Evolutionary conservation across 192 early-diverging fungal genomes (phyloP).

Genomic region (Blastocladiella britannica): DNA sequence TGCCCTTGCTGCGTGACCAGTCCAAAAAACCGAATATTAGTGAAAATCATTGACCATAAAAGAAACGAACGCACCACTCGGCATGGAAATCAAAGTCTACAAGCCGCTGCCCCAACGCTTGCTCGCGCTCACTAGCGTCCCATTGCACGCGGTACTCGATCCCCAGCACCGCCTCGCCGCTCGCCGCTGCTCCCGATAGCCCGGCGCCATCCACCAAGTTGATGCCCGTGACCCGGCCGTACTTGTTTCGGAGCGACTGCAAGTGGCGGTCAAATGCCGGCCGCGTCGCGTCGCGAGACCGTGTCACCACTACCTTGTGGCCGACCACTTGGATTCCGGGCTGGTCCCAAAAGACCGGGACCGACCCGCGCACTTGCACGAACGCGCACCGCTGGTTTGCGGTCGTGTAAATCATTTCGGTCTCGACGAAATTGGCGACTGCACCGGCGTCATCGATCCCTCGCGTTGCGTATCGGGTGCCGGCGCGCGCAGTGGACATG

Average conservation of each 20-base stretch:
- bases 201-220: conserved; percentile 53
- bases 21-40: too few relatives aligned
- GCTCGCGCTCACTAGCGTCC: conserved; percentile 12
- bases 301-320: conserved; percentile 67
- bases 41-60: too few relatives aligned
- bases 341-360: conserved; percentile 95
- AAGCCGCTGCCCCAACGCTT: conserved; percentile 20
- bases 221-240: conserved; percentile 50
- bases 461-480: conserved; percentile 80
- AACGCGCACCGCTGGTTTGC: conserved; percentile 40
- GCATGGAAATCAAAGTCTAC: conserved; percentile 63
- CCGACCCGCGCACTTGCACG: conserved; percentile 69
- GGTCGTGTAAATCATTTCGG: conserved; percentile 58
- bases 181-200: too few relatives aligned
- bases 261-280: conserved; percentile 63
- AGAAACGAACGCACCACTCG: too few relatives aligned
- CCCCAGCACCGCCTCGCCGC: conserved; percentile 47
- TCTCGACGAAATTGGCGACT: conserved; percentile 98
- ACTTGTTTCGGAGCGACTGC: conserved; percentile 47
- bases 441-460: conserved; percentile 92
- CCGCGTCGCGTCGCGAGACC: conserved; percentile 57
- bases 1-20: conserved; percentile 54
- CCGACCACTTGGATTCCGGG: conserved; percentile 56
- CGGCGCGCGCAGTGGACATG: conserved; percentile 30
- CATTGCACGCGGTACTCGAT: conserved; percentile 36